Evolutionary conservation across 495 filamentous ascomycete species (phyloP).

Genomic region (Cenococcum geophilum): DNA sequence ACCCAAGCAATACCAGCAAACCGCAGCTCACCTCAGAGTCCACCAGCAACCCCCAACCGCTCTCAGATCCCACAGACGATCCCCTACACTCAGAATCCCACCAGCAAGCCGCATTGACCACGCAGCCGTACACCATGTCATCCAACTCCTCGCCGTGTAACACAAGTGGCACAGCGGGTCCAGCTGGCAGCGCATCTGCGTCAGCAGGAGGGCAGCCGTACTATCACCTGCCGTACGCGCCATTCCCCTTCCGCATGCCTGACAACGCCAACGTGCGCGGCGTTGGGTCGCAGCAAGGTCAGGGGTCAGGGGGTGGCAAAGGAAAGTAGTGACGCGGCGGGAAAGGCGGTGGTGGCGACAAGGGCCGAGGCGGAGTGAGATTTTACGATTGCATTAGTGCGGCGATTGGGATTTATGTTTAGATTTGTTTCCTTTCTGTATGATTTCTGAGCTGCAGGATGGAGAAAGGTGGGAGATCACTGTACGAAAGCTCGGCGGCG

Average conservation of each 20-base stretch:
- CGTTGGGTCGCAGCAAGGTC: neutral
- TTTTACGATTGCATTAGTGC: slow-evolving; percentile 1
- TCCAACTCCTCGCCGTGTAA: neutral
- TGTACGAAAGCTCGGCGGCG: no score
- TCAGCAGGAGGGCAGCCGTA: neutral
- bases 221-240: slow-evolving; percentile 1
- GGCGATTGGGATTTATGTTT: neutral
- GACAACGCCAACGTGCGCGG: neutral
- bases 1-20: no score
- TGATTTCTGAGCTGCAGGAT: no score
- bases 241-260: slow-evolving; percentile 6
- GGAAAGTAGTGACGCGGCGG: neutral
- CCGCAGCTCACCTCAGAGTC: no score
- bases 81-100: no score
- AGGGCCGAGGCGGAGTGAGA: neutral
- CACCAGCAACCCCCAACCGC: no score
- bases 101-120: neutral
- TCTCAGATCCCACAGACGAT: no score
- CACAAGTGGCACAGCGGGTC: neutral
- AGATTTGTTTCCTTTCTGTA: no score
- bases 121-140: neutral
- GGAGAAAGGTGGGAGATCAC: no score
- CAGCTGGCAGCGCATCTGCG: neutral
- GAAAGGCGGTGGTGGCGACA: neutral
- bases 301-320: neutral